Evolutionary conservation across 2,329 filamentous ascomycete species (phyloP).

Genomic region (Zymoseptoria passerinii): DNA sequence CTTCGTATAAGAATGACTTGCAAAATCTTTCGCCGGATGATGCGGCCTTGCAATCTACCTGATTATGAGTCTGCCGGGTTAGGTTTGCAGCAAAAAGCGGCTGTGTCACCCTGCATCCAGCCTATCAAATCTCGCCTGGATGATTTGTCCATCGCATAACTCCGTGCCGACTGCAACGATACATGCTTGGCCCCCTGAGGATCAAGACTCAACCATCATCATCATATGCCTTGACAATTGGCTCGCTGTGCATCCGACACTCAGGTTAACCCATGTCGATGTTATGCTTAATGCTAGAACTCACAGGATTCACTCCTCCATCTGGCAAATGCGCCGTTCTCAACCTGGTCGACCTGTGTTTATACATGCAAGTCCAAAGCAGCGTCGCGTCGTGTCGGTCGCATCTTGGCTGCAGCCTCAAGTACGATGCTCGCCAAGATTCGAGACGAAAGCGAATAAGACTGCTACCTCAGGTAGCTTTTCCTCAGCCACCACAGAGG

Average conservation of each 20-base stretch:
- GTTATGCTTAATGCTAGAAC: slow-evolving; percentile 14
- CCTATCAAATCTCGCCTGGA: neutral
- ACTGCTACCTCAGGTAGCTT: neutral
- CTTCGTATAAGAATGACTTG: neutral
- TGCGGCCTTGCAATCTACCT: neutral
- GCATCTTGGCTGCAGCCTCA: neutral
- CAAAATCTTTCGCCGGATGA: neutral
- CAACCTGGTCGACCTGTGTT: slow-evolving; percentile 4
- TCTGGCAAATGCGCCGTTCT: neutral
- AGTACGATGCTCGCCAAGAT: neutral
- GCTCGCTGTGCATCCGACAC: neutral
- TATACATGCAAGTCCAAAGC: neutral
- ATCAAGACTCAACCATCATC: neutral
- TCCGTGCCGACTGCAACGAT: neutral
- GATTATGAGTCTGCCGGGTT: neutral
- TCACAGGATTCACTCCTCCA: slow-evolving; percentile 1
- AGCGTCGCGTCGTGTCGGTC: neutral
- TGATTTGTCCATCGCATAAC: neutral
- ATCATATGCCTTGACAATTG: neutral
- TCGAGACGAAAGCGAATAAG: neutral
- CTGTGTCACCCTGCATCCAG: neutral
- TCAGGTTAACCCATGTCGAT: neutral
- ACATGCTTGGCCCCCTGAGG: neutral
- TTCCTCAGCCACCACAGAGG: neutral
- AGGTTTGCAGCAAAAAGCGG: neutral